These are phyloP conservation scores for Diaporthe sp. DNA, from an alignment of 2,329 filamentous ascomycete species.

Conservation along the genomic window DNA sequence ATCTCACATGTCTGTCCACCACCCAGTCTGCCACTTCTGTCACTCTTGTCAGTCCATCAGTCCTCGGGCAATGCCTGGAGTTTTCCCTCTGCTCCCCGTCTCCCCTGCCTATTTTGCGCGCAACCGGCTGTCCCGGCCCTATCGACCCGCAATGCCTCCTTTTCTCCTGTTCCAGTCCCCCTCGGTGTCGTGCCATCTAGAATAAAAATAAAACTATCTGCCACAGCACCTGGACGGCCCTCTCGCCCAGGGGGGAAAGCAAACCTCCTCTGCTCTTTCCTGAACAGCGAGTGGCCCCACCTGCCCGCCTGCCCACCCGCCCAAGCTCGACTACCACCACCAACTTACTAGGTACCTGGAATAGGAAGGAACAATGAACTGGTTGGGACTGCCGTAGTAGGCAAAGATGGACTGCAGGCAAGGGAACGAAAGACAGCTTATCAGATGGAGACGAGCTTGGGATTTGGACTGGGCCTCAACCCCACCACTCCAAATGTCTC, in stretches of 20 bases:
- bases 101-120: slow-evolving; percentile 12
- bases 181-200: neutral
- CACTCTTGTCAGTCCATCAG: slow-evolving; percentile 5
- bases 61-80: neutral
- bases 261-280: neutral
- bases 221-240: neutral
- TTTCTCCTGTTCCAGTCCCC: slow-evolving; percentile 16
- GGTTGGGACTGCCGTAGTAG: neutral
- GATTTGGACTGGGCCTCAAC: neutral
- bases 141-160: slow-evolving; percentile 22
- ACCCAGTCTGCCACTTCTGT: neutral
- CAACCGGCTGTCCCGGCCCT: slow-evolving; percentile 10
- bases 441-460: slow-evolving; percentile 1
- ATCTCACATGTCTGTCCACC: slow-evolving; percentile 21
- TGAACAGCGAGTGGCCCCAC: too few species aligned
- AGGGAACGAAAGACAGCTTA: neutral
- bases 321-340: neutral
- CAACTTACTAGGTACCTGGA: neutral
- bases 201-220: neutral
- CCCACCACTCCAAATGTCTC: slow-evolving; percentile 18
- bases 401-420: neutral
- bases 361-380: neutral
- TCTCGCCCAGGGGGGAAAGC: neutral
- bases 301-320: neutral
- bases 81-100: neutral